Base-by-base conservation (phyloP, 2,329 filamentous ascomycete species). In the Graphilbum fragrans region DNA sequence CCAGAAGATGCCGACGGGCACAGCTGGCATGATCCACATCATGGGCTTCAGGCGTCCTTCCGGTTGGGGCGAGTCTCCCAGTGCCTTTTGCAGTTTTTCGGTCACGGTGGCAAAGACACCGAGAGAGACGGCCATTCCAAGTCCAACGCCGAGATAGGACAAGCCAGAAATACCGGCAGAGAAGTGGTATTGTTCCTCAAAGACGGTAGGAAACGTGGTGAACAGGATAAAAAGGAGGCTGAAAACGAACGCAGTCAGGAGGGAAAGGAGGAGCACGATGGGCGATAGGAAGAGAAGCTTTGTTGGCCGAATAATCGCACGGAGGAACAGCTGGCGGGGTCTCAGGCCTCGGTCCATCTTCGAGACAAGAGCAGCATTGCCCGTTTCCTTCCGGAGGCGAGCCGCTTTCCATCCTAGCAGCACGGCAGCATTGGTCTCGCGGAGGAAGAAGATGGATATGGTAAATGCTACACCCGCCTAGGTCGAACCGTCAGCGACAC, bases 151-250 rank as follows among this genome's bases (percentile, higher is more conserved):
- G 20, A 74, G 55, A 52, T 72, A 74, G 10, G 68, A 60, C 3
- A 74, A 55, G 1, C 70, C 69, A 0, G 67, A 64, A 42, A 63
- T 51, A 41, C 66, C 65, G 14, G 62, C 55, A 35, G 53, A 57
- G 58, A 67, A 73, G 46, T 59, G 59, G 47, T 74, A 74, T 12
- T 57, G 58, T 27, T 57, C 53, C 45, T 63, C 54, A 46, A 73
- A 73, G 22, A 70, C 65, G 9, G 62, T 57, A n/a, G 69, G 63
- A 46, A 73, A 66, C 17, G 68, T 69, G 46, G 67, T 72, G 56
- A 71, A 72, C 50, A 73, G 64, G 9, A 74, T 58, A 51, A 73
- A 73, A 17, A 72, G 59, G 36, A 65, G 64, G 36, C 69, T 69
- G 49, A 72, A 72, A 19, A 61, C 59, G 49, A 72, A 70, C 34